Conservation (phyloP, 257 asterid species). For the Rhazya stricta region DNA sequence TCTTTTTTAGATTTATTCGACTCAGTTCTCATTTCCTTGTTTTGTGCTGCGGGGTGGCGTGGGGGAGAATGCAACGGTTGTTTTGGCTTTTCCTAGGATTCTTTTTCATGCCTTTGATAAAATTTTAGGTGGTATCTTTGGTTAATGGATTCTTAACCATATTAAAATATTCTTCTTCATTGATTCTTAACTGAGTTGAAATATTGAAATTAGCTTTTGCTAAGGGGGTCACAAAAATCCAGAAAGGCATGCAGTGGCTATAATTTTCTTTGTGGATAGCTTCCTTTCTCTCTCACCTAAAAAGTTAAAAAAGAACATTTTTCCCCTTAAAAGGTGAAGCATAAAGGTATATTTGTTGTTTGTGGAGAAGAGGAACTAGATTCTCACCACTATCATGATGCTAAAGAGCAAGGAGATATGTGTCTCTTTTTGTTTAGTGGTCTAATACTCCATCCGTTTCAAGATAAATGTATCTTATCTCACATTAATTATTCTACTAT, state of each 20-base stretch:
- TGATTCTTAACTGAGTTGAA: neutral
- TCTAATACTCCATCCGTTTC: no score
- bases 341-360: neutral
- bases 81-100: neutral
- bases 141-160: neutral
- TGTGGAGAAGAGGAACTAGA: constrained; percentile 11
- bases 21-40: neutral
- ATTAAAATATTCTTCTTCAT: neutral
- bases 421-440: neutral
- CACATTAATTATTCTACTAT: no score
- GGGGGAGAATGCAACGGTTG: neutral
- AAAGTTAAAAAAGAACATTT: neutral
- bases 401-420: neutral
- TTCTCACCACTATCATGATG: constrained; percentile 7
- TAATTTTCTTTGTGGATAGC: neutral
- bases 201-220: no score
- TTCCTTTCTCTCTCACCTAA: neutral
- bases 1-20: neutral
- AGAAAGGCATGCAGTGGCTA: neutral
- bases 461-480: no score
- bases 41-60: neutral
- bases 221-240: neutral
- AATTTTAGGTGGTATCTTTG: neutral
- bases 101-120: neutral
- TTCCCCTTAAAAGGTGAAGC: neutral